These are phyloP conservation scores for Pluteus cervinus DNA, from an alignment of 768 basidiomycete species.

Conservation along the genomic window DNA sequence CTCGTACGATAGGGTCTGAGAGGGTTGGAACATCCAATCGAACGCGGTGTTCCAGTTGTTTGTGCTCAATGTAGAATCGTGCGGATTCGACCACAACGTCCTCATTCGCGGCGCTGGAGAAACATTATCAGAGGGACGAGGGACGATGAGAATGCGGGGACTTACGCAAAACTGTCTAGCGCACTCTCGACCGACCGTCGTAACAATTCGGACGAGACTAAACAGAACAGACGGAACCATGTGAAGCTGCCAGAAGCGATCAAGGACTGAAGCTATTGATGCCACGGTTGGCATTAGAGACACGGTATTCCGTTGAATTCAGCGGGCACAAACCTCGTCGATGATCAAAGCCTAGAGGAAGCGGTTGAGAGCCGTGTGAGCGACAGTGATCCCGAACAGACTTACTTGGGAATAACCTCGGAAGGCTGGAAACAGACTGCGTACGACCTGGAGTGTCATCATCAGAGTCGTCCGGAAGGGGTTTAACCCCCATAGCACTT, in stretches of 20 bases:
- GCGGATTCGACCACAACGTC: constrained; percentile 68
- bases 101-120: constrained; percentile 59
- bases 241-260: constrained; percentile 68
- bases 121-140: constrained; percentile 8
- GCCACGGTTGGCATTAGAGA: not conserved
- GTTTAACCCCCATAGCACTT: constrained; percentile 45
- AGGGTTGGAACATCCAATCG: constrained; percentile 76
- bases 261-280: constrained; percentile 56
- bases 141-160: constrained; percentile 14
- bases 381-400: constrained; percentile 10
- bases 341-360: constrained; percentile 60
- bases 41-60: constrained; percentile 72
- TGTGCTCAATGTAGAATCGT: constrained; percentile 68
- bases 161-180: constrained; percentile 73
- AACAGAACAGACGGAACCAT: constrained; percentile 55
- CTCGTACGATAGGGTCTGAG: constrained; percentile 64
- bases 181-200: constrained; percentile 59
- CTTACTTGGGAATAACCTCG: constrained; percentile 75
- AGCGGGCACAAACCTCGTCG: constrained; percentile 57
- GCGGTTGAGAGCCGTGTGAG: constrained; percentile 15
- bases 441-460: constrained; percentile 61
- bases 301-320: constrained; percentile 3
- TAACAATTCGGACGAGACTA: constrained; percentile 56
- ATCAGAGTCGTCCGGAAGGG: constrained; percentile 68
- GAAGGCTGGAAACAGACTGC: constrained; percentile 76